phyloP scores from a whole-genome alignment of 2,329 filamentous ascomycete genomes.

The Pestalotiopsis sp. region DNA sequence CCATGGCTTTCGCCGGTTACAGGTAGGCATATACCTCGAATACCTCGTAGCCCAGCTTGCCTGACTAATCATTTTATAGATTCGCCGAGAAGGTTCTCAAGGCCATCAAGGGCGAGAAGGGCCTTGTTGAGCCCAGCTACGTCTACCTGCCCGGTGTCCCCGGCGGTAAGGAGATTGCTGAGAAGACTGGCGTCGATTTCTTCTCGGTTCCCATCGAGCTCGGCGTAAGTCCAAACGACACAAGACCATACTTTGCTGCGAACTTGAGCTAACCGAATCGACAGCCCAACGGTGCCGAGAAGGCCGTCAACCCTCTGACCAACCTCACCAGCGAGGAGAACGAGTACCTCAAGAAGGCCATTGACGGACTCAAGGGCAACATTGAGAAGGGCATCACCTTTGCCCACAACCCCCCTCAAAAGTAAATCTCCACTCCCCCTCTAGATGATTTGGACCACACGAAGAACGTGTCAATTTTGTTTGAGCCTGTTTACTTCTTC shows the following conservation, averaged over 20 bases:
- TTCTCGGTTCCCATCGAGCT: constrained; percentile 97
- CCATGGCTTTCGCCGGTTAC: constrained; percentile 95
- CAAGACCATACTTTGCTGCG: background rate
- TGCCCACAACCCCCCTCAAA: constrained; percentile 82
- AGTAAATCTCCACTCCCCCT: constrained; percentile 61
- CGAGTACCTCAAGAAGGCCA: constrained; percentile 75
- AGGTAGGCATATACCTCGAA: constrained; percentile 55
- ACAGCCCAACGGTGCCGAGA: constrained; percentile 82
- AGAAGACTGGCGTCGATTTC: constrained; percentile 84
- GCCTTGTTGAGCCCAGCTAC: constrained; percentile 91
- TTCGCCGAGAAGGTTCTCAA: constrained; percentile 95
- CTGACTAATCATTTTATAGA: constrained; percentile 42
- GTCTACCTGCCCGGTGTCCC: constrained; percentile 91
- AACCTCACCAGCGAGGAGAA: constrained; percentile 85
- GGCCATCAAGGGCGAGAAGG: constrained; percentile 85
- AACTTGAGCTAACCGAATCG: constrained; percentile 17
- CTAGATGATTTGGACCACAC: background rate
- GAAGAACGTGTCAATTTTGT: constrained; percentile 15
- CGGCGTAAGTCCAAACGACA: constrained; percentile 67
- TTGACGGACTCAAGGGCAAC: constrained; percentile 84
- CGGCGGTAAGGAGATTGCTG: constrained; percentile 82
- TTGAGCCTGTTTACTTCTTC: constrained; percentile 17
- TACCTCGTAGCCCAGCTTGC: no score
- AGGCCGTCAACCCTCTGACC: constrained; percentile 78
- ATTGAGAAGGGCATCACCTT: constrained; percentile 94